phyloP scores from a whole-genome alignment of 2,329 filamentous ascomycete genomes.

The Fusarium proliferatum region DNA sequence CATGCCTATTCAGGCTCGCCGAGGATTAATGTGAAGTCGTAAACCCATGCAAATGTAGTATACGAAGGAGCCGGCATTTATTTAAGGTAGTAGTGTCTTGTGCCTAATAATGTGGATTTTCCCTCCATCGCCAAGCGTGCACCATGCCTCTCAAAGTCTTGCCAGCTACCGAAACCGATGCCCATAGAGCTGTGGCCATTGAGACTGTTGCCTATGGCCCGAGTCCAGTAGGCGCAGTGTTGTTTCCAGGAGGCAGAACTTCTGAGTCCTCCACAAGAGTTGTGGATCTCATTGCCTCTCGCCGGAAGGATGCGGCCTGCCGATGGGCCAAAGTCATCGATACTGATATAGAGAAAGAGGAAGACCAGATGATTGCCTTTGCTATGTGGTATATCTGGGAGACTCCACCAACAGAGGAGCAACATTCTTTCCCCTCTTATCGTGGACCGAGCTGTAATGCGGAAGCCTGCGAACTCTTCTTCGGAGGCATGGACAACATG shows the following conservation, averaged over 20 bases:
- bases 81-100: neutral
- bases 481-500: constrained; percentile 46
- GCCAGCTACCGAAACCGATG: constrained; percentile 51
- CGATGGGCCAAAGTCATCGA: constrained; percentile 53
- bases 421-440: constrained; percentile 37
- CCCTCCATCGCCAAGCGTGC: neutral
- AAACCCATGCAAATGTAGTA: neutral
- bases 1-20: constrained; percentile 42
- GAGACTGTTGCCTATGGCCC: constrained; percentile 52
- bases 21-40: neutral
- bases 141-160: constrained; percentile 54
- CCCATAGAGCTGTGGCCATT: constrained; percentile 50
- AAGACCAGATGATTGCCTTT: constrained; percentile 50
- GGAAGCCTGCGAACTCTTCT: constrained; percentile 50
- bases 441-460: constrained; percentile 48
- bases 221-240: constrained; percentile 45
- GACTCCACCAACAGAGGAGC: constrained; percentile 30
- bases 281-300: constrained; percentile 34
- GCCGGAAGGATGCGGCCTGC: constrained; percentile 43
- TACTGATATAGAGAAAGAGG: constrained; percentile 41
- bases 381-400: constrained; percentile 51
- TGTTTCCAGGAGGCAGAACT: constrained; percentile 47
- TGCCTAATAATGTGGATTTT: neutral
- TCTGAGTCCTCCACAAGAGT: constrained; percentile 38
- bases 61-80: neutral